A percentile compares a stretch with the other conserved stretches of the same genome.
phyloP scores from a whole-genome alignment of 2,329 filamentous ascomycete species.

The Botrytis tulipae region DNA sequence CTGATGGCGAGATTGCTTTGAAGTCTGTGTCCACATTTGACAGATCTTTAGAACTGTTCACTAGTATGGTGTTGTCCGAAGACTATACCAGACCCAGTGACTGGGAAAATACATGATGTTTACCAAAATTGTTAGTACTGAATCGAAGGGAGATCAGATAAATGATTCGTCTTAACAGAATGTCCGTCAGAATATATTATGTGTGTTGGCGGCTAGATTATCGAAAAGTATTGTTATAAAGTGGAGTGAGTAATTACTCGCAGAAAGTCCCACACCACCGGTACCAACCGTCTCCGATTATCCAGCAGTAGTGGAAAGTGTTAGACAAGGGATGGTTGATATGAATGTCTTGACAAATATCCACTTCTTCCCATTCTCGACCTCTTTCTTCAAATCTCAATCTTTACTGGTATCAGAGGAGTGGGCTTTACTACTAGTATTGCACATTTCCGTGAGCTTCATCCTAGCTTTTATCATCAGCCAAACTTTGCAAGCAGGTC shows the following conservation, averaged over 20 bases:
- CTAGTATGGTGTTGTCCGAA: not conserved
- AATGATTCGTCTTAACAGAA: not conserved
- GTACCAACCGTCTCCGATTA: not conserved
- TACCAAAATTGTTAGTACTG: too few species aligned
- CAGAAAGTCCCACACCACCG: not conserved
- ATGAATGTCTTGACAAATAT: not conserved
- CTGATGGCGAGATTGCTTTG: not conserved
- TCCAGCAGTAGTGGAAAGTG: not conserved
- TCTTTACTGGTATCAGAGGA: not conserved
- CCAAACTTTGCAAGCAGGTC: not conserved
- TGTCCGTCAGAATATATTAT: not conserved
- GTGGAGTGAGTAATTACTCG: not conserved
- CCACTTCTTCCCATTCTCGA: not conserved
- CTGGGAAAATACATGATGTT: not conserved
- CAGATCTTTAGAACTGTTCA: not conserved
- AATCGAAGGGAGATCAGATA: not conserved
- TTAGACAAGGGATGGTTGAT: not conserved
- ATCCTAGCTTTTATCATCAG: not conserved
- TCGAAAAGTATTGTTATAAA: not conserved
- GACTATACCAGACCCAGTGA: not conserved
- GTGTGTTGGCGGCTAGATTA: not conserved
- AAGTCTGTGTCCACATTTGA: constrained; percentile 7
- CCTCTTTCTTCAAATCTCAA: not conserved
- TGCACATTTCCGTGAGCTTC: not conserved
- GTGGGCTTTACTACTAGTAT: not conserved